Conservation (phyloP, 805 yeast genomes). For the Candida coleopterorum region DNA sequence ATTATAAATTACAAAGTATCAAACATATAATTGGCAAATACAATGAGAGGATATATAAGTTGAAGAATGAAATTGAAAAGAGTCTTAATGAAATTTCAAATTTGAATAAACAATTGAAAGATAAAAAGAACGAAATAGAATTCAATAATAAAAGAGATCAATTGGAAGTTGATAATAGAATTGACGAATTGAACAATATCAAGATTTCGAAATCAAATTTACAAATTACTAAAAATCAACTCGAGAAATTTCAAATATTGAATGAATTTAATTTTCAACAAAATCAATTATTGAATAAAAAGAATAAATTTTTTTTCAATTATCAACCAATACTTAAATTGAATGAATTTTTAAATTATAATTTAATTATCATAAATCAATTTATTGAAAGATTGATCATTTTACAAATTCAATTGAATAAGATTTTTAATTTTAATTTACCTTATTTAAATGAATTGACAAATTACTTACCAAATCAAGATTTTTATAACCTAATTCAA, state of each 20-base stretch:
- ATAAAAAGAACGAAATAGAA: neutral
- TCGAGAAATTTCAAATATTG: slow-evolving; percentile 19
- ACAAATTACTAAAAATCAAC: slow-evolving; percentile 23
- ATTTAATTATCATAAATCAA: slow-evolving; percentile 24
- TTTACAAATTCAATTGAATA: slow-evolving; percentile 17
- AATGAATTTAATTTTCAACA: slow-evolving; percentile 20
- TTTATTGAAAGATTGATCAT: slow-evolving; percentile 24
- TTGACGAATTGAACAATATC: no score
- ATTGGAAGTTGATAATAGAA: no score
- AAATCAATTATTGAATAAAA: slow-evolving; percentile 2
- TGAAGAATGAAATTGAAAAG: neutral
- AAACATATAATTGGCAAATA: slow-evolving; percentile 5
- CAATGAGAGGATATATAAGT: slow-evolving; percentile 5
- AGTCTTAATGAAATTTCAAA: neutral
- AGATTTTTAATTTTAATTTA: slow-evolving; percentile 16
- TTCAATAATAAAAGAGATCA: no score
- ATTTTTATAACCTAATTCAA: slow-evolving; percentile 25
- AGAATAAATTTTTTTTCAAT: slow-evolving; percentile 13
- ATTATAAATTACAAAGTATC: slow-evolving; percentile 13
- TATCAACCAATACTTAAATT: slow-evolving; percentile 26
- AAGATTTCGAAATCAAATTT: neutral
- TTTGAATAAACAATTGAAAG: neutral
- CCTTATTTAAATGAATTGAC: slow-evolving; percentile 24
- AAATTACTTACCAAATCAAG: slow-evolving; percentile 18
- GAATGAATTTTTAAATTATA: slow-evolving; percentile 23